Conservation (phyloP, 306 rosid genomes). For the Trifolium fragiferum region DNA sequence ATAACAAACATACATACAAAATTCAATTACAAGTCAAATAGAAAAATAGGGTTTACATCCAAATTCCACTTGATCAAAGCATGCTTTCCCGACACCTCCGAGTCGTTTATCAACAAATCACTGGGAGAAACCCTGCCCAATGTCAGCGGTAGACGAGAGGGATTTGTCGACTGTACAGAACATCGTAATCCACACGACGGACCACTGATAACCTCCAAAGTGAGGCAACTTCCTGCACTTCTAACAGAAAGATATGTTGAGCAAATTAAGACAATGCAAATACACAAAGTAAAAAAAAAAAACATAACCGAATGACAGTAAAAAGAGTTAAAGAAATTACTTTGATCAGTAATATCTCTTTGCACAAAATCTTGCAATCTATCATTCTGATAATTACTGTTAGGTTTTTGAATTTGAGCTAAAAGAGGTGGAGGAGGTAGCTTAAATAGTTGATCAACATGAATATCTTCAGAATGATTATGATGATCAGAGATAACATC, state of each 20-base stretch:
- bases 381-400: conserved; percentile 46
- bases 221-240: conserved; percentile 94
- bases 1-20: conserved; percentile 8
- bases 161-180: conserved; percentile 61
- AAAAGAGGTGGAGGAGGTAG: conserved; percentile 44
- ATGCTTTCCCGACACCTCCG: conserved; percentile 96
- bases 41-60: conserved; percentile 61
- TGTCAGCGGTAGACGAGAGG: conserved; percentile 71
- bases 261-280: conserved; percentile 43
- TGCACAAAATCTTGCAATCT: conserved; percentile 46
- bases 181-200: conserved; percentile 72
- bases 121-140: conserved; percentile 86
- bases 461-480: conserved; percentile 49
- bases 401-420: conserved; percentile 55
- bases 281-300: conserved; percentile 25
- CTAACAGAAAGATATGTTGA: conserved; percentile 72
- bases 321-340: conserved; percentile 67
- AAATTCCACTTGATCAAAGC: conserved; percentile 84
- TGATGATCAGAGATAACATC: conserved; percentile 59
- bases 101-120: conserved; percentile 77
- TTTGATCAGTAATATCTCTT: conserved; percentile 60
- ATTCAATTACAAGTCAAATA: conserved; percentile 38
- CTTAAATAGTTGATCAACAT: conserved; percentile 60
- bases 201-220: conserved; percentile 89
- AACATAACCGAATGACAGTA: neutral